These are phyloP conservation scores for Kandelia obovata DNA, from an alignment of 345 rosid species.

Conservation along the genomic window DNA sequence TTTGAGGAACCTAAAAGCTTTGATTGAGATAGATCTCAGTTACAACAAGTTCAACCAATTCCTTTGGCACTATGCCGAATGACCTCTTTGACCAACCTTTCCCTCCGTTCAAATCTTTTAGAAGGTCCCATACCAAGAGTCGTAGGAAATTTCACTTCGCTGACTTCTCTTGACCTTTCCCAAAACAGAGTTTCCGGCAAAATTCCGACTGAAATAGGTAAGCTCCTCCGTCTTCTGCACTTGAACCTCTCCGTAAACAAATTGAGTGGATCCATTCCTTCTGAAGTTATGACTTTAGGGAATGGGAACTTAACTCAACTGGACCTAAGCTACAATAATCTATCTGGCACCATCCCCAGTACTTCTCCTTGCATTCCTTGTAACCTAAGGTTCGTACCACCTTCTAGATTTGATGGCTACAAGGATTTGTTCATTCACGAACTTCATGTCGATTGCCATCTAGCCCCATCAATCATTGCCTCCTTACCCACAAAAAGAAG, in stretches of 20 bases:
- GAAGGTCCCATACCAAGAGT: background rate
- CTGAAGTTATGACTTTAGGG: background rate
- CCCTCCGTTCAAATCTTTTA: background rate
- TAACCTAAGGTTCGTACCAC: background rate
- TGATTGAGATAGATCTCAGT: too few relatives aligned
- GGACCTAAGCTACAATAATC: constrained; percentile 3
- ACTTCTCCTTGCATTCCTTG: background rate
- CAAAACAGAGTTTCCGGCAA: background rate
- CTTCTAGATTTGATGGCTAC: background rate
- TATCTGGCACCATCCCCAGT: background rate
- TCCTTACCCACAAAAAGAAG: background rate
- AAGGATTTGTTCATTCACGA: background rate
- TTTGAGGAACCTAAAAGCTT: too few relatives aligned
- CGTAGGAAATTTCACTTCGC: background rate
- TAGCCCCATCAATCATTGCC: background rate
- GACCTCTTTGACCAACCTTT: too few relatives aligned
- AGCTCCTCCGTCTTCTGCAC: background rate
- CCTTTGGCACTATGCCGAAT: too few relatives aligned
- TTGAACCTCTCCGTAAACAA: constrained; percentile 1
- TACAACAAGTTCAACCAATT: too few relatives aligned
- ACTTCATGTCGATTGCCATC: background rate
- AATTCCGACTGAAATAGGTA: constrained; percentile 9
- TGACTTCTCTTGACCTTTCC: background rate
- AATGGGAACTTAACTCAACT: background rate
- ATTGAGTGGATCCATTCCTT: constrained; percentile 8